phyloP scores from a whole-genome alignment of 441 rosid species.

The Raphanus hybrid region DNA sequence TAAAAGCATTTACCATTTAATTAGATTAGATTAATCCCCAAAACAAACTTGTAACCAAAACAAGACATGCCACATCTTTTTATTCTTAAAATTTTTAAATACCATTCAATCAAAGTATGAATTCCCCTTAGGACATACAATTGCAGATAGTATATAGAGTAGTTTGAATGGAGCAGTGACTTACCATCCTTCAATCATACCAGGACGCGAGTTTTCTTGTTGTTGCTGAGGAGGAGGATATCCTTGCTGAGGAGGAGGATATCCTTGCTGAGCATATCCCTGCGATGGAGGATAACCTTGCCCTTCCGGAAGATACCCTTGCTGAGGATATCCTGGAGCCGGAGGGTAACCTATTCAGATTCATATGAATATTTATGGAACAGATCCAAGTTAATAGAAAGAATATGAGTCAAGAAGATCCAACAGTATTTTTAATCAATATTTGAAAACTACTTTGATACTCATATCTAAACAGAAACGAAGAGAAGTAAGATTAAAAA shows the following conservation, averaged over 20 bases:
- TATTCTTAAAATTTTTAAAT: not conserved
- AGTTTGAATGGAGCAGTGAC: constrained; percentile 9
- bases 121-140: not conserved
- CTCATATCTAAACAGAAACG: not conserved
- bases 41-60: not conserved
- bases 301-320: not conserved
- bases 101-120: constrained; percentile 2
- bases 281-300: not conserved
- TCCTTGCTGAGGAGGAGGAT: constrained; percentile 29
- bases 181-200: constrained; percentile 43
- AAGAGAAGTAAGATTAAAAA: not conserved
- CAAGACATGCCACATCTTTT: not conserved
- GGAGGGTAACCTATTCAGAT: not conserved
- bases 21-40: not conserved
- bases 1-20: not conserved
- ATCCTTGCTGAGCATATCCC: constrained; percentile 32
- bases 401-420: not conserved
- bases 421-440: not conserved
- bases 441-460: not conserved
- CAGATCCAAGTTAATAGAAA: not conserved
- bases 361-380: not conserved
- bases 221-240: constrained; percentile 26
- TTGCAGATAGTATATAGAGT: not conserved
- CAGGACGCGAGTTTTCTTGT: constrained; percentile 20
- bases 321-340: not conserved